phyloP scores from a whole-genome alignment of 2,329 filamentous ascomycete genomes.

The Colletotrichum sp. region DNA sequence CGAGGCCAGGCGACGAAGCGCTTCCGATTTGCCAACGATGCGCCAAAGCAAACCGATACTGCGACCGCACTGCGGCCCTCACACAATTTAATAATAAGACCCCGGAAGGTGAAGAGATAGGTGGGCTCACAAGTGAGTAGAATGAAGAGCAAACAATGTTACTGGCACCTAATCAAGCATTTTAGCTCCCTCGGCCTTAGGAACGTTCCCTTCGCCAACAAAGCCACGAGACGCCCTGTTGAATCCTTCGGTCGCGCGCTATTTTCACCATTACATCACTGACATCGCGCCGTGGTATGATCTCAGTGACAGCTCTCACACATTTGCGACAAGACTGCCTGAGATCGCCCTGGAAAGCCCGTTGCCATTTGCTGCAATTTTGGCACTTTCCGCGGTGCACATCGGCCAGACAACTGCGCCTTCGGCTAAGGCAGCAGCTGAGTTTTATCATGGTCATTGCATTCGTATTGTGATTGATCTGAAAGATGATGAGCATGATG shows the following conservation, averaged over 20 bases:
- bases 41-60: constrained; percentile 33
- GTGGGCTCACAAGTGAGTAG: not conserved
- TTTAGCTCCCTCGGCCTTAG: not conserved
- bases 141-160: not conserved
- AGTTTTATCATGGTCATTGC: constrained; percentile 44
- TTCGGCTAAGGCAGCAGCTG: constrained; percentile 30
- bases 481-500: constrained; percentile 26
- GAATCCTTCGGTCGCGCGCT: constrained; percentile 31
- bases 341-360: constrained; percentile 39
- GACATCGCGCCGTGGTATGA: constrained; percentile 51
- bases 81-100: not conserved
- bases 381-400: constrained; percentile 50
- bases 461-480: constrained; percentile 42
- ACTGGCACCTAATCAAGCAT: not conserved
- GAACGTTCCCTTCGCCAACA: not conserved
- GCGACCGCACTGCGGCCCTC: constrained; percentile 32
- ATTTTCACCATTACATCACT: constrained; percentile 44
- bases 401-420: constrained; percentile 33
- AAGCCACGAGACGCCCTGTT: constrained; percentile 32
- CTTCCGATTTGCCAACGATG: constrained; percentile 37
- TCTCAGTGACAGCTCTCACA: constrained; percentile 40
- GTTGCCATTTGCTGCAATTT: constrained; percentile 46
- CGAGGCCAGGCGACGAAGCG: constrained; percentile 31
- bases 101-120: not conserved
- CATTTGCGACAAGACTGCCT: constrained; percentile 40